Evolutionary conservation across 2,329 filamentous ascomycete genomes (phyloP), one percentile per base, ranked within the genome.

Genomic region (Phialocephala subalpina): DNA sequence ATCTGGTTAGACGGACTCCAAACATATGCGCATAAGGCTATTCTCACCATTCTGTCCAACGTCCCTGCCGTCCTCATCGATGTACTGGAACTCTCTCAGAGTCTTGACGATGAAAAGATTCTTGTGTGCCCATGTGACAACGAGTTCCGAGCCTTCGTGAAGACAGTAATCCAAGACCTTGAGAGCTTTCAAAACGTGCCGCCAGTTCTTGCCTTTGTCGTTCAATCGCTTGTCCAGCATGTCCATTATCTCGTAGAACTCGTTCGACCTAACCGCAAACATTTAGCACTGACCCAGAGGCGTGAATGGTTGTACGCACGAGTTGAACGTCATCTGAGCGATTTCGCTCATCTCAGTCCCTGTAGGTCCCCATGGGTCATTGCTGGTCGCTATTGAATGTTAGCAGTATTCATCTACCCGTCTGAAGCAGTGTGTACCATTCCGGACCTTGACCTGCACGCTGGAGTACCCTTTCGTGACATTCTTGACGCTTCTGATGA

Each of bases 221-320:
- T 99, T 99, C 76, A 99, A 83, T 73, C 96, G 91, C 84, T 98
- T 98, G 82, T 99, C 96, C 72, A 99, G 85, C 93, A 99, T 99
- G 79, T 99, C 96, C 91, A 99, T 97, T 75, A 99, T 97, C 79
- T 99, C 95, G 83, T 97, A 97, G 82, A 99, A 99, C 79, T 98
- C 96, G 80, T 92, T 95, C 40, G 94, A 94, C 77, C 95, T 78
- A 66, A 42, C 49, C 11, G 18, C 33, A 27, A 42, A 16, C 29
- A 36, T 45, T 71, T 60, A 73, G 62, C 68, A 12, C 16, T 16
- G 25, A 14, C 20, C 36, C 20, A 45, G 18, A 55, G 47, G 2
- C 1, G 42, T 20, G 9, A 16, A 38, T 33, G 25, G 40, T 67
- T 27, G 53, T 64, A 81, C 91, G 76, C 90, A 97, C 95, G 92